A percentile compares a stretch with the other conserved stretches of the same genome.
Conservation (phyloP, 2,329 filamentous ascomycete genomes). For the Phyllosticta citribraziliensis region DNA sequence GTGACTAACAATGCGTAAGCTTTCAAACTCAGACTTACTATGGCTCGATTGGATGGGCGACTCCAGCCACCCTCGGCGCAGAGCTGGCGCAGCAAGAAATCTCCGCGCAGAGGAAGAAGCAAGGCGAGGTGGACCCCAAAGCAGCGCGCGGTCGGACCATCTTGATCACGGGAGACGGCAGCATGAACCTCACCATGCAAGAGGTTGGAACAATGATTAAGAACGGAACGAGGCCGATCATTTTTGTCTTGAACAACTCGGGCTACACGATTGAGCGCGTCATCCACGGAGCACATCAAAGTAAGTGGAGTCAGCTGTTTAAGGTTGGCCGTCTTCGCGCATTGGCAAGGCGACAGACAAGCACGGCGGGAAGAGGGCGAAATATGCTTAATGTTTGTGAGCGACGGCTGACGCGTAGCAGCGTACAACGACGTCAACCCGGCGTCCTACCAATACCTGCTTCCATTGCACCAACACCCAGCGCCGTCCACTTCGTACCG, state of each 20-base stretch:
- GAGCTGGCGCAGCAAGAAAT: constrained; percentile 41
- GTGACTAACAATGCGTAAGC: background rate
- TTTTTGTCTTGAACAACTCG: constrained; percentile 29
- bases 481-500: constrained; percentile 25
- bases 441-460: constrained; percentile 29
- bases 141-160: constrained; percentile 34
- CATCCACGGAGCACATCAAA: constrained; percentile 31
- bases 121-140: background rate
- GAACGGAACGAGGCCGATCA: constrained; percentile 22
- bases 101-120: background rate
- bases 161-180: constrained; percentile 32
- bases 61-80: constrained; percentile 31
- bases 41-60: constrained; percentile 34
- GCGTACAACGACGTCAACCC: constrained; percentile 32
- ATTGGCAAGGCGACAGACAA: background rate
- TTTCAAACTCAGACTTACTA: constrained; percentile 35
- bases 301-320: constrained; percentile 11
- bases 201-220: constrained; percentile 30
- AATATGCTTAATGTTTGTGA: background rate
- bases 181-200: constrained; percentile 29
- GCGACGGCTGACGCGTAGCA: constrained; percentile 7
- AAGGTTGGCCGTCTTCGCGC: background rate
- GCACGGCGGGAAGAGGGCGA: background rate
- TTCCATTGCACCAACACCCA: constrained; percentile 31
- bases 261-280: constrained; percentile 32